These are phyloP conservation scores for Bryum argenteum DNA, from an alignment of 225 moss, liverwort and hornwort species.

Conservation along the genomic window DNA sequence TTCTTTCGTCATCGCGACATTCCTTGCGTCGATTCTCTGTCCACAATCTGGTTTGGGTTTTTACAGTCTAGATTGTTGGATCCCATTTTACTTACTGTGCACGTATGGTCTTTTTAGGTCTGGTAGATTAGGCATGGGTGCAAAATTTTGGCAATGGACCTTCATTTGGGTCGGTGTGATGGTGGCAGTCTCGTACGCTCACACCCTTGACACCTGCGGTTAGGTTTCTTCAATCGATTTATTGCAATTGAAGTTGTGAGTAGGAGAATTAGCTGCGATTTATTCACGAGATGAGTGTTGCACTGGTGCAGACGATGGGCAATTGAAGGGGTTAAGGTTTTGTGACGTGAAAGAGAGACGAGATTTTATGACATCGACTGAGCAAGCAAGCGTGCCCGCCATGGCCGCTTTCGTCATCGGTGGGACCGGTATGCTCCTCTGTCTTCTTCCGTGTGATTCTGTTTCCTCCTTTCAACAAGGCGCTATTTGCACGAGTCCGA, in stretches of 20 bases:
- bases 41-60: no score
- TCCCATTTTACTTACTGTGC: constrained; percentile 2
- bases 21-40: no score
- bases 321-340: constrained; percentile 22
- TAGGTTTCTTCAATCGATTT: background rate
- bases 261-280: constrained; percentile 1
- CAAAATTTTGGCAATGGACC: constrained; percentile 32
- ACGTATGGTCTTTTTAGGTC: no score
- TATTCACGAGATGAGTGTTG: constrained; percentile 13
- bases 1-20: no score
- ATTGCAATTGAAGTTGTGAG: background rate
- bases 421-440: constrained; percentile 50
- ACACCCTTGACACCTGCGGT: constrained; percentile 26
- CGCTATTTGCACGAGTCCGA: background rate
- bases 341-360: constrained; percentile 25
- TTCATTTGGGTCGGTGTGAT: constrained; percentile 33
- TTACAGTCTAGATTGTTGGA: no score
- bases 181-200: constrained; percentile 25
- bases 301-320: constrained; percentile 35
- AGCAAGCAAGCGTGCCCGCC: constrained; percentile 23
- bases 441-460: background rate
- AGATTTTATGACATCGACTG: constrained; percentile 42
- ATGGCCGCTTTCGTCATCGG: constrained; percentile 62
- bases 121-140: constrained; percentile 34
- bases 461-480: background rate